Percentiles rank a stretch among this genome's conserved stretches.
phyloP scores from a whole-genome alignment of 306 rosid species.

The Cotoneaster glaucophyllus region DNA sequence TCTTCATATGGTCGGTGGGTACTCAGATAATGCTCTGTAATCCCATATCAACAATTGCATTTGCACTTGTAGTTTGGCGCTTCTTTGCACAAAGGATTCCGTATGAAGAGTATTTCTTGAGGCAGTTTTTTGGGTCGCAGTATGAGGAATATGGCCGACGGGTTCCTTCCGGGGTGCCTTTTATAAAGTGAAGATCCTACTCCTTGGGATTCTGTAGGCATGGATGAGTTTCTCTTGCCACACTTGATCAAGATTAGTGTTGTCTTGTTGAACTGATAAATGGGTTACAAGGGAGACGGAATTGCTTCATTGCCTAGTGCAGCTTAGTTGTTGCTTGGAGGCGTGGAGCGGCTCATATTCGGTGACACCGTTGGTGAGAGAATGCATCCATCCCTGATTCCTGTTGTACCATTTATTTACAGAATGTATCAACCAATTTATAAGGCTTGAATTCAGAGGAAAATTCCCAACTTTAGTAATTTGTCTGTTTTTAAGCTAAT shows the following conservation, averaged over 20 bases:
- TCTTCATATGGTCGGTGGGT: constrained; percentile 79
- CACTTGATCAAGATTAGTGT: background rate
- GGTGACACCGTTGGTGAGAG: background rate
- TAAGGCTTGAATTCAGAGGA: background rate
- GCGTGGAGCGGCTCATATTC: background rate
- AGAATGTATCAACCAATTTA: background rate
- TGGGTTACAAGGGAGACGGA: background rate
- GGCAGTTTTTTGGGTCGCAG: constrained; percentile 58
- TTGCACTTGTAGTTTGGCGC: constrained; percentile 66
- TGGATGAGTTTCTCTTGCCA: background rate
- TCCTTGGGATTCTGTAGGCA: background rate
- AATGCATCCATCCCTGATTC: background rate
- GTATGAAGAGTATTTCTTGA: constrained; percentile 74
- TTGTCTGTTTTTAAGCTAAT: no score
- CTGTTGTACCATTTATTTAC: background rate
- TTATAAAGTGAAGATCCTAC: constrained; percentile 32
- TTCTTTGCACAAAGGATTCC: constrained; percentile 51
- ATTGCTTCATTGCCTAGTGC: background rate
- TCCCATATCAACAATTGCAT: constrained; percentile 63
- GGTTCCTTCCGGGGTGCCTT: constrained; percentile 81
- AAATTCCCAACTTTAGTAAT: no score
- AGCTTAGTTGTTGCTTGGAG: background rate
- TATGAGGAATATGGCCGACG: constrained; percentile 52
- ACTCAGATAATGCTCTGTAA: constrained; percentile 95
- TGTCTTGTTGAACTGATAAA: background rate